Percentiles rank a stretch among this genome's conserved stretches.
These are phyloP conservation scores for Lumnitzera littorea DNA, from an alignment of 345 rosid species.

Conservation along the genomic window DNA sequence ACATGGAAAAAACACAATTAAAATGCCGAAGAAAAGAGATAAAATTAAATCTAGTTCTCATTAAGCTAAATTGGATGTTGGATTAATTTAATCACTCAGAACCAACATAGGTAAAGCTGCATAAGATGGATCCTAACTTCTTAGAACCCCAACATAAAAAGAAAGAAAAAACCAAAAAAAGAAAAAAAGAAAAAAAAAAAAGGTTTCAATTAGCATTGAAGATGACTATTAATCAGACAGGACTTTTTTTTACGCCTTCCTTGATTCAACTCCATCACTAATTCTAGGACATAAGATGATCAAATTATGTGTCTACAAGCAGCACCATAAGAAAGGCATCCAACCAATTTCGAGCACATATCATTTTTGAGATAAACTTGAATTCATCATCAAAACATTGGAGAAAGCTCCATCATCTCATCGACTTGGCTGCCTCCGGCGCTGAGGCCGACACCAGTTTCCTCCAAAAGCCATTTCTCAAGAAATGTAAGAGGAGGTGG, in stretches of 20 bases:
- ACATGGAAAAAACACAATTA: no score
- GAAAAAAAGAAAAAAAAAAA: neutral
- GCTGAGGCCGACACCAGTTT: slow-evolving; percentile 10
- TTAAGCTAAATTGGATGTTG: no score
- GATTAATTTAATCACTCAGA: no score
- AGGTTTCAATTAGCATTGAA: no score
- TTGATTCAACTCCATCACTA: no score
- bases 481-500: slow-evolving; percentile 70
- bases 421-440: slow-evolving; percentile 25
- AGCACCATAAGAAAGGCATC: no score
- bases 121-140: slow-evolving; percentile 21
- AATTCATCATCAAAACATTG: slow-evolving; percentile 26
- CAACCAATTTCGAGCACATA: neutral
- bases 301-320: no score
- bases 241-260: no score
- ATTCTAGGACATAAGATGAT: no score
- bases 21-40: no score
- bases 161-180: slow-evolving; percentile 9
- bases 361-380: neutral
- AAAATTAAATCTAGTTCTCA: no score
- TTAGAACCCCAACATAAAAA: slow-evolving; percentile 16
- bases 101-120: neutral
- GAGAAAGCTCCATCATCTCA: slow-evolving; percentile 57
- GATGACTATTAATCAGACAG: no score
- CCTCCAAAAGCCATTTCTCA: slow-evolving; percentile 97